These are phyloP conservation scores for Rhizodiscina lignyota DNA, from an alignment of 495 filamentous ascomycete species.

Conservation along the genomic window DNA sequence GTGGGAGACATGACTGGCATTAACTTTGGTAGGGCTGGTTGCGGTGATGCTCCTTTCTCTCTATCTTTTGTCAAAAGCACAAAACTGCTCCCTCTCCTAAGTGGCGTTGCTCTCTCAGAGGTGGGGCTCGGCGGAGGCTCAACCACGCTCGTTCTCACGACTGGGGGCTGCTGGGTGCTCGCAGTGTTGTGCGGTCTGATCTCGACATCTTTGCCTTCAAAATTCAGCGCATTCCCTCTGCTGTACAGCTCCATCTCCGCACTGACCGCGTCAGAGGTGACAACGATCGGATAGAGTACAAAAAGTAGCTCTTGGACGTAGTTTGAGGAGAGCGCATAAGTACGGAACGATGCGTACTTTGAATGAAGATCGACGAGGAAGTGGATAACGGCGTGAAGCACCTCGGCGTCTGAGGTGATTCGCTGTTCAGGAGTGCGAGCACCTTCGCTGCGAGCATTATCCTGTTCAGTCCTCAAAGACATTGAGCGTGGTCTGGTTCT, in stretches of 20 bases:
- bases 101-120: conserved; percentile 34
- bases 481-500: conserved; percentile 4
- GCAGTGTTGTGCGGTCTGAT: conserved; percentile 54
- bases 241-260: conserved; percentile 72
- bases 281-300: conserved; percentile 69
- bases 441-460: neutral
- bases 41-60: conserved; percentile 26
- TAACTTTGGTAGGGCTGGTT: conserved; percentile 37
- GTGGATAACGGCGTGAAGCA: conserved; percentile 57
- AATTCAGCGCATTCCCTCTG: conserved; percentile 58
- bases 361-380: conserved; percentile 64
- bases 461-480: conserved; percentile 2
- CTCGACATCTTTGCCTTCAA: conserved; percentile 72
- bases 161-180: conserved; percentile 33
- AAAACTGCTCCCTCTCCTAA: conserved; percentile 72
- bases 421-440: neutral
- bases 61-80: conserved; percentile 65
- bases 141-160: conserved; percentile 53
- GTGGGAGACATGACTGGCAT: conserved; percentile 42
- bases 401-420: conserved; percentile 1
- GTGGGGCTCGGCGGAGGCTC: conserved; percentile 30
- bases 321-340: conserved; percentile 59
- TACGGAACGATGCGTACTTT: conserved; percentile 56
- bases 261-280: conserved; percentile 64
- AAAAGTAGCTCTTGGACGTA: conserved; percentile 65